Evolutionary conservation across 805 yeast genomes (phyloP).

Genomic region (Schizosaccharomyces japonicus): DNA sequence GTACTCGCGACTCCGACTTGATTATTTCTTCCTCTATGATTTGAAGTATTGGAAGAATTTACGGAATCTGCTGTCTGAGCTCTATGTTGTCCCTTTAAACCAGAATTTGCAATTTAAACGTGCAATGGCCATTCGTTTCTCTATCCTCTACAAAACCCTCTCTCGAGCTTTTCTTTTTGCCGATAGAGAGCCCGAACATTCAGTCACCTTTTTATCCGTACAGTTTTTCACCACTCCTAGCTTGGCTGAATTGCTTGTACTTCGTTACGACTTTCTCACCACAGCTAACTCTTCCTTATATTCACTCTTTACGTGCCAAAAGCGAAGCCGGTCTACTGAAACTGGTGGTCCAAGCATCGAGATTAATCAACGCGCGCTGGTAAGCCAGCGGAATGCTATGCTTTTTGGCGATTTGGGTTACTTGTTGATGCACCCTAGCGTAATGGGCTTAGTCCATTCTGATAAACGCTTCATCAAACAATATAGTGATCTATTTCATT

Average conservation of each 20-base stretch:
- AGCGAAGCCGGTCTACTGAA: slow-evolving; percentile 21
- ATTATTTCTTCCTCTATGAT: slow-evolving; percentile 32
- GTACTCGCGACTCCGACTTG: background rate
- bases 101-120: slow-evolving; percentile 33
- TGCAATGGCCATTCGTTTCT: slow-evolving; percentile 49
- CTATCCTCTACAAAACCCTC: slow-evolving; percentile 59
- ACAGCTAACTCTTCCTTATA: slow-evolving; percentile 33
- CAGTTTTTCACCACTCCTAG: slow-evolving; percentile 83
- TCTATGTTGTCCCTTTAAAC: slow-evolving; percentile 24
- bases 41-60: slow-evolving; percentile 45
- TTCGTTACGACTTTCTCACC: slow-evolving; percentile 37
- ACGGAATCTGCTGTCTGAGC: slow-evolving; percentile 33
- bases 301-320: slow-evolving; percentile 37
- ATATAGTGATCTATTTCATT: slow-evolving; percentile 36
- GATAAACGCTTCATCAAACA: slow-evolving; percentile 28
- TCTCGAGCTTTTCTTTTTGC: slow-evolving; percentile 42
- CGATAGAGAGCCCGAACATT: slow-evolving; percentile 76
- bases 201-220: slow-evolving; percentile 49
- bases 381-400: background rate
- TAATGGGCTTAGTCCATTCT: slow-evolving; percentile 24
- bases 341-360: slow-evolving; percentile 6
- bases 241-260: slow-evolving; percentile 36
- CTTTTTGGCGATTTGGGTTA: slow-evolving; percentile 16
- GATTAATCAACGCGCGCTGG: background rate
- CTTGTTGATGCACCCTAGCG: slow-evolving; percentile 43